Conservation (phyloP, 768 basidiomycete species). For the Kwoniella europaea region DNA sequence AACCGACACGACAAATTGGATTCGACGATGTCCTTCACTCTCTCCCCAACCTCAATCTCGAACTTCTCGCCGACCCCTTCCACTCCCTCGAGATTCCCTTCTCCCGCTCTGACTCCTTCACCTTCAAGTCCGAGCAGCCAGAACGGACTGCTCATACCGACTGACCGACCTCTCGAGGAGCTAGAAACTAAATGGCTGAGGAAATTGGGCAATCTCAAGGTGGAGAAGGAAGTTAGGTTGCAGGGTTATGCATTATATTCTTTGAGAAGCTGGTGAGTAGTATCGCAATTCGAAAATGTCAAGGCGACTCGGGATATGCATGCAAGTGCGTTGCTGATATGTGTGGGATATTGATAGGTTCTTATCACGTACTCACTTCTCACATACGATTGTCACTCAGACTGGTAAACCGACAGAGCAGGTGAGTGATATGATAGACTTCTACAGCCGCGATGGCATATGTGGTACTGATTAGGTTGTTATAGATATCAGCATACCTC, state of each 20-base stretch:
- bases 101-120: conserved; percentile 14
- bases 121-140: not conserved
- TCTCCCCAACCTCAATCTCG: conserved; percentile 20
- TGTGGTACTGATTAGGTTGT: not conserved
- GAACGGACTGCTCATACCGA: conserved; percentile 40
- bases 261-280: conserved; percentile 44
- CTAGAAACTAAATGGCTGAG: conserved; percentile 43
- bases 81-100: conserved; percentile 11
- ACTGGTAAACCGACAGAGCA: conserved; percentile 50
- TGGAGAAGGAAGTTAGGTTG: conserved; percentile 42
- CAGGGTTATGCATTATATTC: conserved; percentile 46
- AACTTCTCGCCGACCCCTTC: conserved; percentile 20
- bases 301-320: no score
- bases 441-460: no score
- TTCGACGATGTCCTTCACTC: conserved; percentile 23
- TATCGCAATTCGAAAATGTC: no score
- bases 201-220: conserved; percentile 37
- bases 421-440: conserved; percentile 24
- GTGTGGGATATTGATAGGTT: conserved; percentile 26
- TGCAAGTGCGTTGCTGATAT: not conserved
- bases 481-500: conserved; percentile 47
- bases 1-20: not conserved
- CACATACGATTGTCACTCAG: conserved; percentile 50
- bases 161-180: conserved; percentile 44
- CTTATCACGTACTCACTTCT: conserved; percentile 49